These are phyloP conservation scores for Yarrowia sp. DNA, from an alignment of 805 yeast genomes.

Conservation along the genomic window DNA sequence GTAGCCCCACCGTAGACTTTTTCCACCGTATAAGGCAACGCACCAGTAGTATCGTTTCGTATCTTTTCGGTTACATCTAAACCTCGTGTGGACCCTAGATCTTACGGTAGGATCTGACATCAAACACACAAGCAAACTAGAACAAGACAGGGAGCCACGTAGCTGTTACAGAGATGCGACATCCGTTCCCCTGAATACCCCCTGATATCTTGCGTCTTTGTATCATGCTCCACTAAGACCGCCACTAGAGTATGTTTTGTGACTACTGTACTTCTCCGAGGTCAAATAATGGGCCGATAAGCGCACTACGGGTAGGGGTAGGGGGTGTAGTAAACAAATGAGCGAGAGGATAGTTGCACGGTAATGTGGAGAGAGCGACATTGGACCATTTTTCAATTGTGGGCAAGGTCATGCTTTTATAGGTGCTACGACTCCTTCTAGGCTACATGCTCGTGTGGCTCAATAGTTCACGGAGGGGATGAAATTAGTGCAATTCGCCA, in stretches of 20 bases:
- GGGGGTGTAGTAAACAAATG: not conserved
- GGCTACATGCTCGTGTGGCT: too few species aligned
- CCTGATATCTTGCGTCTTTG: constrained; percentile 2
- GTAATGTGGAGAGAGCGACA: not conserved
- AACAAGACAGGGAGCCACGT: not conserved
- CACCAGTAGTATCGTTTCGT: too few species aligned
- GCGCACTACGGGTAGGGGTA: not conserved
- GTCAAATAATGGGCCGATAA: constrained; percentile 1
- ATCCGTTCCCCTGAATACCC: not conserved
- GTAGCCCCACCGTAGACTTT: not conserved
- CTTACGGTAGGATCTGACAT: too few species aligned
- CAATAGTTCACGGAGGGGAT: too few species aligned
- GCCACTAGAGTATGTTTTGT: not conserved
- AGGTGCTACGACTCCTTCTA: too few species aligned
- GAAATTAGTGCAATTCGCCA: too few species aligned
- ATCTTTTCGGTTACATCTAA: too few species aligned
- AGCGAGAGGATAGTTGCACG: not conserved
- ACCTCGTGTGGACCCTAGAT: too few species aligned
- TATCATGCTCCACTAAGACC: not conserved
- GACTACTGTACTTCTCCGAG: not conserved
- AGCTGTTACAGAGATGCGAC: not conserved
- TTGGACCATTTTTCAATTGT: not conserved
- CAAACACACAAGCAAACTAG: too few species aligned
- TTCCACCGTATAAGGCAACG: too few species aligned
- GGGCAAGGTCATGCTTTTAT: not conserved